Evolutionary conservation across 371 early-diverging fungal species (phyloP).

Genomic region (Batkoa obscura): DNA sequence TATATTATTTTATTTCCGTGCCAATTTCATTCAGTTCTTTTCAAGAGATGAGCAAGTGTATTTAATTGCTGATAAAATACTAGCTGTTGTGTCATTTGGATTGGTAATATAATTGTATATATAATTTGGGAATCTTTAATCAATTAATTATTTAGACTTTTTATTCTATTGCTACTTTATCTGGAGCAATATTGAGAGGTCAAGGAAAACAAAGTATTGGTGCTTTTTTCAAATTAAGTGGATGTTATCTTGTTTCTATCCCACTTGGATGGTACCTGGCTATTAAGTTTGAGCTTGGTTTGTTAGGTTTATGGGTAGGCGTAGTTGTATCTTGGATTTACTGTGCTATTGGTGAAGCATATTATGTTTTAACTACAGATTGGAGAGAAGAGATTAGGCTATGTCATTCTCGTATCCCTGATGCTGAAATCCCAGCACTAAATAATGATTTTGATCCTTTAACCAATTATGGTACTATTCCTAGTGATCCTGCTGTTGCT

Average conservation of each 20-base stretch:
- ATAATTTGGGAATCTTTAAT: neutral
- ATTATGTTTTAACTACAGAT: neutral
- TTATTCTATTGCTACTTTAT: neutral
- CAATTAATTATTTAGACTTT: neutral
- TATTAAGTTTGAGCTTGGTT: neutral
- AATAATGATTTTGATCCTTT: too few relatives aligned
- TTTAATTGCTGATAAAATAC: neutral
- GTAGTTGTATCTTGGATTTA: neutral
- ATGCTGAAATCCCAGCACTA: too few relatives aligned
- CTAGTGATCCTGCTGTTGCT: too few relatives aligned
- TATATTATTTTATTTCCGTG: neutral
- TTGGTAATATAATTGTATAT: neutral
- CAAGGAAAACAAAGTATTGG: neutral
- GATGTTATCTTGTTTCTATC: neutral
- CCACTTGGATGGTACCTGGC: neutral
- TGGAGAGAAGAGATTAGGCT: neutral
- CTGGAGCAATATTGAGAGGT: neutral
- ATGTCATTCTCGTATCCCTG: neutral
- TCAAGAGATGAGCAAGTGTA: neutral
- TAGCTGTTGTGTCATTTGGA: neutral
- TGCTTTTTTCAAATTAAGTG: neutral
- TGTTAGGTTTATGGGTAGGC: neutral
- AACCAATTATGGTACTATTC: too few relatives aligned
- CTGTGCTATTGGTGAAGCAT: neutral
- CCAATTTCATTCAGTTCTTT: neutral